A percentile compares a stretch with the other conserved stretches of the same genome.
Conservation (phyloP, 2,329 filamentous ascomycete genomes). For the Tolypocladium cylindrosporum region DNA sequence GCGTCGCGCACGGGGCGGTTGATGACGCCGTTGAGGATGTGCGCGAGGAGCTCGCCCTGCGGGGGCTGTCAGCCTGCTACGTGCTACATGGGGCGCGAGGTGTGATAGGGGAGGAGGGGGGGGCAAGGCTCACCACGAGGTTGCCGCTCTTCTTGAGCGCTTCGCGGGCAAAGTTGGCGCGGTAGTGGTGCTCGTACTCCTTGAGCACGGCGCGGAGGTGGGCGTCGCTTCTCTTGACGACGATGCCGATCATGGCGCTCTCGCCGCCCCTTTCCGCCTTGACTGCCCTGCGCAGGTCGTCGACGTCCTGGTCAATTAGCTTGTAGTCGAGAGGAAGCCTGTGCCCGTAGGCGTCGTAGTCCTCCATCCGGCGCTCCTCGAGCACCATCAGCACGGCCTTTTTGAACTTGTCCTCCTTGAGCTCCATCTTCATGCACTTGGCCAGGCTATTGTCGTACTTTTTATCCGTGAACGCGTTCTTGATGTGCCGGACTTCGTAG, state of each 20-base stretch:
- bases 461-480: conserved; percentile 81
- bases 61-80: not conserved
- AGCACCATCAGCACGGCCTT: conserved; percentile 75
- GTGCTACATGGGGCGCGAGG: too few species aligned
- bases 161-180: conserved; percentile 76
- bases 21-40: conserved; percentile 93
- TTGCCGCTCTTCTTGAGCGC: conserved; percentile 85
- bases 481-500: conserved; percentile 78
- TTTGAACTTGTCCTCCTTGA: conserved; percentile 95
- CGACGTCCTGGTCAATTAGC: conserved; percentile 61
- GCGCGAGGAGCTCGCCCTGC: conserved; percentile 86
- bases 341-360: conserved; percentile 56
- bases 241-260: conserved; percentile 75
- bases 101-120: too few species aligned
- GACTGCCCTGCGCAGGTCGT: conserved; percentile 57
- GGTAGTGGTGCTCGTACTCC: conserved; percentile 63
- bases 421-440: conserved; percentile 82
- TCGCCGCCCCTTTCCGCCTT: conserved; percentile 74
- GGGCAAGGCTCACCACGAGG: conserved; percentile 59
- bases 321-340: conserved; percentile 45
- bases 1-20: conserved; percentile 92
- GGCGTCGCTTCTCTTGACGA: conserved; percentile 68
- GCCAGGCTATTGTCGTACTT: conserved; percentile 76
- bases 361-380: conserved; percentile 76
- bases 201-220: conserved; percentile 75